phyloP scores from a whole-genome alignment of 495 filamentous ascomycete genomes.

The Cercophora newfieldiana region DNA sequence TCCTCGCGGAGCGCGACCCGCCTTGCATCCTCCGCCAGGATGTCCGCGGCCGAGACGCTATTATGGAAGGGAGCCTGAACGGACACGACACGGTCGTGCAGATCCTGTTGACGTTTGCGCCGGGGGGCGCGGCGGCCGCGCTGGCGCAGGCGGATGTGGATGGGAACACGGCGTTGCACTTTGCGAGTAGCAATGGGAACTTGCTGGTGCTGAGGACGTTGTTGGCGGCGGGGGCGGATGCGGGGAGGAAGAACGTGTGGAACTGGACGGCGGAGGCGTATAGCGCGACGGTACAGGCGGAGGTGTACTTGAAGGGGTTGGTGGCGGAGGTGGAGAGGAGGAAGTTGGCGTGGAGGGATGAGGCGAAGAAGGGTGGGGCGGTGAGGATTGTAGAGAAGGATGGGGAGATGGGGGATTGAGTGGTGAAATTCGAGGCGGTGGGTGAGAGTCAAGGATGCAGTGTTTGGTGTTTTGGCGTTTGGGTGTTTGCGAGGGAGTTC shows the following conservation, averaged over 20 bases:
- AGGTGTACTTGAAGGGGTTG: slow-evolving; percentile 70
- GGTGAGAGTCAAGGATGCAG: too few species aligned
- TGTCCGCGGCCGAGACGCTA: slow-evolving; percentile 56
- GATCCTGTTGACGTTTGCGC: slow-evolving; percentile 57
- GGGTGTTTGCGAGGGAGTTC: too few species aligned
- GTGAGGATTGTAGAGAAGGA: slow-evolving; percentile 22
- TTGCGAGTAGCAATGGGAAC: slow-evolving; percentile 64
- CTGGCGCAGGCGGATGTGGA: slow-evolving; percentile 55
- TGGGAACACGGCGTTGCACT: slow-evolving; percentile 79
- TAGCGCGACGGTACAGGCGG: slow-evolving; percentile 69
- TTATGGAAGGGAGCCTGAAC: slow-evolving; percentile 55
- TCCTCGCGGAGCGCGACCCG: slow-evolving; percentile 50
- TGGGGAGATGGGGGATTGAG: not conserved
- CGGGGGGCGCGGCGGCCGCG: slow-evolving; percentile 48
- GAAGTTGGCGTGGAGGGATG: slow-evolving; percentile 31
- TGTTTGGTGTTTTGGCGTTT: too few species aligned
- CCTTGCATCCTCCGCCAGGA: slow-evolving; percentile 53
- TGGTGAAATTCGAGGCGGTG: too few species aligned
- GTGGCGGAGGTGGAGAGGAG: slow-evolving; percentile 56
- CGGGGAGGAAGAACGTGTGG: slow-evolving; percentile 63
- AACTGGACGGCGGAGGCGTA: slow-evolving; percentile 74
- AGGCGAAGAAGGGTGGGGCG: slow-evolving; percentile 35
- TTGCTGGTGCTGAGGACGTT: slow-evolving; percentile 71
- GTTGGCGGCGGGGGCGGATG: slow-evolving; percentile 64
- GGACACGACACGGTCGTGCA: slow-evolving; percentile 61